Base-by-base conservation (phyloP, 441 rosid species). In the Dalechampia spathulata region DNA sequence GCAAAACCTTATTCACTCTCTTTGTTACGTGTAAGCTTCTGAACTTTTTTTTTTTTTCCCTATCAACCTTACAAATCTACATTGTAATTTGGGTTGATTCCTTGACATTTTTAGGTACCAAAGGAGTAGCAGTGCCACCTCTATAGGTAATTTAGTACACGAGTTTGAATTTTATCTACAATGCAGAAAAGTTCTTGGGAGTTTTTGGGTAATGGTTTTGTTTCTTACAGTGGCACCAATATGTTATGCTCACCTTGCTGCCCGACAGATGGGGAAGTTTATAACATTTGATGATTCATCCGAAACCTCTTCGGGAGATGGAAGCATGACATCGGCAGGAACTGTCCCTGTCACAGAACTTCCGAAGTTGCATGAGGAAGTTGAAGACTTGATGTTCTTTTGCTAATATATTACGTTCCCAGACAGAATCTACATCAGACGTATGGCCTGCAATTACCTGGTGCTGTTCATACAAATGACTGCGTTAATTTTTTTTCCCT, bases 161-260 rank as follows among this genome's bases (percentile, higher is more conserved):
- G 5, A 11, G 9, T 48, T 28, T 6, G 38, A 49, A 14, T 16
- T 32, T 44, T 28, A n/a, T 55, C 50, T 23, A 46, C 16, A 45
- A 28, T n/a, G n/a, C 25, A 15, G 34, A 41, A 39, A 36, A 47
- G 20, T 49, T 25, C 41, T 16, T 32, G 1, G 37, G 39, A 26
- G 16, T 30, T 36, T 32, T 10, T 38, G 34, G 15, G n/a, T 40
- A 19, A 44, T 52, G 27, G 26, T 21, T 47, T 17, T 36, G 48
- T 30, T 60, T 46, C 34, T 26, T 30, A 36, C 87, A 89, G 97
- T 87, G 70, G 97, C 99, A 63, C 97, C 99, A 0, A 73, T 93
- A 46, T 78, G 86, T 37, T 90, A 90, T 6, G 97, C 99, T 22
- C 99, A 93, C 67, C 93, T 82, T 3, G 97, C 96, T 14, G 96